Conservation (phyloP, 108 stramenopile genomes). For the Pinguiococcus pyrenoidosus region DNA sequence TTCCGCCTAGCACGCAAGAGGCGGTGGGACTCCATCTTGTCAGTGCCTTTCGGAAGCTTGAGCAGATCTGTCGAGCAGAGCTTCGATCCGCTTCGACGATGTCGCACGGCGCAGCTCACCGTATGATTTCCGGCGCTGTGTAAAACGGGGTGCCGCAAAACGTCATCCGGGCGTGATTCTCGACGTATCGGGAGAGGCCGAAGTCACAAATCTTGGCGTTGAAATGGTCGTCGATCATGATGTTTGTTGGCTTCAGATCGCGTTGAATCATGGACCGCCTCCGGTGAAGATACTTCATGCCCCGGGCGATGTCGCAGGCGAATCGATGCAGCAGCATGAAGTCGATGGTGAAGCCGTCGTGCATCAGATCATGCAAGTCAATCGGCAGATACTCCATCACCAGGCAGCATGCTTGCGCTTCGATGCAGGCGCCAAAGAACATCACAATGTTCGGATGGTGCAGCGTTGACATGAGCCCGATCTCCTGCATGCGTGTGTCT, state of each 20-base stretch:
- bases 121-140: too few species aligned
- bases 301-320: constrained; percentile 3
- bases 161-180: not conserved
- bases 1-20: not conserved
- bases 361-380: not conserved
- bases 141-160: too few species aligned
- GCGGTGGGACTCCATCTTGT: too few species aligned
- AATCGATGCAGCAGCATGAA: constrained; percentile 1
- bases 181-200: constrained; percentile 1
- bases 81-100: too few species aligned
- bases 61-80: too few species aligned
- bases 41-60: too few species aligned
- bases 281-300: constrained; percentile 6
- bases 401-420: constrained; percentile 17
- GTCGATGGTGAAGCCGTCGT: not conserved
- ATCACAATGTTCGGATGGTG: constrained; percentile 37
- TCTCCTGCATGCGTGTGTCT: constrained; percentile 21
- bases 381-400: constrained; percentile 24
- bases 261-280: constrained; percentile 9
- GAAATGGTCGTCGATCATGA: not conserved
- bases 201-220: too few species aligned
- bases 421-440: constrained; percentile 26
- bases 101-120: constrained; percentile 15
- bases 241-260: constrained; percentile 21
- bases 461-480: constrained; percentile 14